Evolutionary conservation across 2,329 filamentous ascomycete species (phyloP).

Genomic region (Colletotrichum sublineola): DNA sequence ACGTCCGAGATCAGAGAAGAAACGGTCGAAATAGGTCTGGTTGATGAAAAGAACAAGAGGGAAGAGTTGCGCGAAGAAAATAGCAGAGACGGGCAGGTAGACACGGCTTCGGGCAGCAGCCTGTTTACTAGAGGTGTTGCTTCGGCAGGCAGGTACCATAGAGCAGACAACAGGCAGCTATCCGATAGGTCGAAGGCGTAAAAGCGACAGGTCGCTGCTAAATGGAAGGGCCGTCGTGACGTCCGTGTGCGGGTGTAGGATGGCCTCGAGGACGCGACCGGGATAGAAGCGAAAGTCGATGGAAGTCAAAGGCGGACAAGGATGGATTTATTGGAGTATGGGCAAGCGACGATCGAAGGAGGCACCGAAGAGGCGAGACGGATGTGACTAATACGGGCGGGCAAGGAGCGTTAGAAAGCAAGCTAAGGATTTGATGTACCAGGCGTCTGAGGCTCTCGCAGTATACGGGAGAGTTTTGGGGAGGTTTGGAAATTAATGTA

Average conservation of each 20-base stretch:
- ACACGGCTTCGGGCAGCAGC: constrained; percentile 24
- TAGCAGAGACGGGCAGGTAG: constrained; percentile 44
- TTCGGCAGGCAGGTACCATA: constrained; percentile 45
- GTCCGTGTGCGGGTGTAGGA: constrained; percentile 36
- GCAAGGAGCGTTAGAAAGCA: constrained; percentile 33
- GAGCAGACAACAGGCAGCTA: constrained; percentile 49
- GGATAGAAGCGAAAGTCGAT: constrained; percentile 15
- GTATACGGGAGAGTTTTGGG: constrained; percentile 23
- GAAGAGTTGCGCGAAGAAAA: constrained; percentile 42
- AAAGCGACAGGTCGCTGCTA: constrained; percentile 31
- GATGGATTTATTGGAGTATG: constrained; percentile 10
- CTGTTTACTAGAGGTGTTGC: constrained; percentile 27
- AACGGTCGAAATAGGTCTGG: neutral
- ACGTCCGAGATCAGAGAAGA: constrained; percentile 43
- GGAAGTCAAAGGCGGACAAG: constrained; percentile 2
- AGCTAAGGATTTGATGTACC: constrained; percentile 29
- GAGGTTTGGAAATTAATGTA: constrained; percentile 22
- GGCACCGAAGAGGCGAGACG: constrained; percentile 18
- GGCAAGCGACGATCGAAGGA: constrained; percentile 24
- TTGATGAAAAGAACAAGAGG: constrained; percentile 6
- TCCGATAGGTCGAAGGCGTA: constrained; percentile 48
- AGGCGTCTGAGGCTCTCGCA: constrained; percentile 36
- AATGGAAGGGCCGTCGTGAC: constrained; percentile 35
- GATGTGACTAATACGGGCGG: constrained; percentile 41
- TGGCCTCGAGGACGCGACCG: constrained; percentile 25